phyloP scores from a whole-genome alignment of 2,329 filamentous ascomycete genomes.

The Juglanconis sp. region DNA sequence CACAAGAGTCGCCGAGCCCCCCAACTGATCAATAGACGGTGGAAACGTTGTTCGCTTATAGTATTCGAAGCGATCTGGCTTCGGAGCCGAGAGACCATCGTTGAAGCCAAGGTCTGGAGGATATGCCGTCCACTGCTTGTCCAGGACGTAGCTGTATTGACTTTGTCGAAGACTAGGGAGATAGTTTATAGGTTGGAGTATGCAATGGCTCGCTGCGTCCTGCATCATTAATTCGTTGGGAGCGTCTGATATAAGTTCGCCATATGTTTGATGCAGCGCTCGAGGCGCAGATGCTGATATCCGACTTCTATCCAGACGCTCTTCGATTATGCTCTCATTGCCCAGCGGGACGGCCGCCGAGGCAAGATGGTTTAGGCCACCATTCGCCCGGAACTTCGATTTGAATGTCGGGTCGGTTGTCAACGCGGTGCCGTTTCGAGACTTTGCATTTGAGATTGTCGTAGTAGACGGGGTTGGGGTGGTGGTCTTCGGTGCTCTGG shows the following conservation, averaged over 20 bases:
- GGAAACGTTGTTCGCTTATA: slow-evolving; percentile 11
- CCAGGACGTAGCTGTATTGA: not conserved
- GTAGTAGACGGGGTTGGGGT: not conserved
- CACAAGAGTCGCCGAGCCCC: slow-evolving; percentile 21
- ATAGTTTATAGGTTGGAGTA: too few species aligned
- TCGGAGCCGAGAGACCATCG: slow-evolving; percentile 23
- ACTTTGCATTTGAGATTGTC: not conserved
- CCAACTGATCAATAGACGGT: slow-evolving; percentile 14
- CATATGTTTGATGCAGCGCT: too few species aligned
- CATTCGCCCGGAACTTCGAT: not conserved
- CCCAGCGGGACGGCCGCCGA: not conserved
- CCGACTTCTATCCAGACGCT: not conserved
- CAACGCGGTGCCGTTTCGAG: not conserved
- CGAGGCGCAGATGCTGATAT: not conserved
- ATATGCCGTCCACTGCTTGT: slow-evolving; percentile 12
- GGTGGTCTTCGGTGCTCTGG: not conserved
- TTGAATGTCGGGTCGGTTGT: not conserved
- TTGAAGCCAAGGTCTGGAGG: slow-evolving; percentile 27
- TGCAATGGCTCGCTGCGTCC: not conserved
- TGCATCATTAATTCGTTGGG: too few species aligned
- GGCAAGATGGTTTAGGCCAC: not conserved
- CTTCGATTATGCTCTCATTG: not conserved
- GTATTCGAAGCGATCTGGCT: slow-evolving; percentile 28
- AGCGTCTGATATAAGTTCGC: too few species aligned
- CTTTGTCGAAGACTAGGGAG: not conserved